phyloP scores from a whole-genome alignment of 148 eudicot species.

The Talinum fruticosum region DNA sequence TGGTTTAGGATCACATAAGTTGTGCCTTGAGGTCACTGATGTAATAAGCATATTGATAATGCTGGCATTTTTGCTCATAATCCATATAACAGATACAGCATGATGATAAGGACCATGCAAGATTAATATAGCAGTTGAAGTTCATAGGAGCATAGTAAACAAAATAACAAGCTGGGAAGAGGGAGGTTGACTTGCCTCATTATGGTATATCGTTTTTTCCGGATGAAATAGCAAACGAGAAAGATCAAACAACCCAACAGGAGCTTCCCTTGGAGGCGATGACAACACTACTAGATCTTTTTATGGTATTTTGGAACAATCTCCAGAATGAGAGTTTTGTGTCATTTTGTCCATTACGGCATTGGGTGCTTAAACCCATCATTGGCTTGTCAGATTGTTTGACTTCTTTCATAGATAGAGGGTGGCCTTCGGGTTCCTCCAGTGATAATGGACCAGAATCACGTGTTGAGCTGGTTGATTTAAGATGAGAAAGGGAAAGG shows the following conservation, averaged over 20 bases:
- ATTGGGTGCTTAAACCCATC: conserved; percentile 20
- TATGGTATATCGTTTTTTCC: conserved; percentile 54
- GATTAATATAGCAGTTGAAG: not conserved
- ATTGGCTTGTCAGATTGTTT: conserved; percentile 34
- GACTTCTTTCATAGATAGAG: conserved; percentile 31
- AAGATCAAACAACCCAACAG: conserved; percentile 50
- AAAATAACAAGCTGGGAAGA: conserved; percentile 1
- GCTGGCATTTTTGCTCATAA: too few relatives aligned
- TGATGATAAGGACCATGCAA: not conserved
- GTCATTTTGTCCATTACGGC: conserved; percentile 20
- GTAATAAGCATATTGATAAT: not conserved
- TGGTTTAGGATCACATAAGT: not conserved
- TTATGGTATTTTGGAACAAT: conserved; percentile 41
- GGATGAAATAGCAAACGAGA: conserved; percentile 46
- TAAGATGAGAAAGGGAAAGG: conserved; percentile 48
- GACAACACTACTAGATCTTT: conserved; percentile 44
- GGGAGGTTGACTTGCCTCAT: conserved; percentile 44
- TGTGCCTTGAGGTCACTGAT: too few relatives aligned
- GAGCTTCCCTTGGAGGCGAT: conserved; percentile 54
- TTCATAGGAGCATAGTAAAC: not conserved
- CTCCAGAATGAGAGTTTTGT: conserved; percentile 38
- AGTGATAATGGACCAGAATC: conserved; percentile 27
- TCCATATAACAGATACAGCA: too few relatives aligned
- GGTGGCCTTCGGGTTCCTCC: conserved; percentile 27
- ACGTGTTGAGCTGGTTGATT: conserved; percentile 40